These are phyloP conservation scores for Tolypocladium album DNA, from an alignment of 2,329 filamentous ascomycete genomes.

Conservation along the genomic window DNA sequence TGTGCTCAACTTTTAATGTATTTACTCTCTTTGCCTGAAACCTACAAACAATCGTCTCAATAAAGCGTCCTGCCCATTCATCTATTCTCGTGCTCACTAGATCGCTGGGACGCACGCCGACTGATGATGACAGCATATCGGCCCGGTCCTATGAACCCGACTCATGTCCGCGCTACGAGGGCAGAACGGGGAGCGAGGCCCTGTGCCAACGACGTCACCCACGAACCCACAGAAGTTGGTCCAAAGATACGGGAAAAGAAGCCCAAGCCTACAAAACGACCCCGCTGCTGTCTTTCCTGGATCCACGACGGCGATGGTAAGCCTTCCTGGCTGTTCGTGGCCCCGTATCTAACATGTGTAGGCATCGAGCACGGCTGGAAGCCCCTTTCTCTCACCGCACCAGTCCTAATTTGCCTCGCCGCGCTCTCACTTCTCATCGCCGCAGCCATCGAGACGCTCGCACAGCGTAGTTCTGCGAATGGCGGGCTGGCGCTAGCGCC, in stretches of 20 bases:
- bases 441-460: constrained; percentile 28
- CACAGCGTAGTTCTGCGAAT: constrained; percentile 24
- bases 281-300: background rate
- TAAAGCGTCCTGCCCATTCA: no score
- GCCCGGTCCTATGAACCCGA: background rate
- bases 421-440: constrained; percentile 25
- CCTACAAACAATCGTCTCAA: no score
- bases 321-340: background rate
- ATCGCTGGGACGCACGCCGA: no score
- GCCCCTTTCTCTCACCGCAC: constrained; percentile 2
- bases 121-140: background rate
- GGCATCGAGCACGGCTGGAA: background rate
- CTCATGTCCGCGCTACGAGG: background rate
- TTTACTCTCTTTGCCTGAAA: background rate
- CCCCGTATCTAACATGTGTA: background rate
- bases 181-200: no score
- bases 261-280: background rate
- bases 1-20: background rate
- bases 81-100: no score
- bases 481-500: constrained; percentile 26
- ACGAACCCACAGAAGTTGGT: background rate
- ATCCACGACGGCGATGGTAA: background rate
- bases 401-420: constrained; percentile 26
- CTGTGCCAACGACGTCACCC: background rate
- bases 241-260: background rate